A percentile compares a stretch with the other conserved stretches of the same genome.
phyloP scores from a whole-genome alignment of 345 rosid species.

The Salix viminalis region DNA sequence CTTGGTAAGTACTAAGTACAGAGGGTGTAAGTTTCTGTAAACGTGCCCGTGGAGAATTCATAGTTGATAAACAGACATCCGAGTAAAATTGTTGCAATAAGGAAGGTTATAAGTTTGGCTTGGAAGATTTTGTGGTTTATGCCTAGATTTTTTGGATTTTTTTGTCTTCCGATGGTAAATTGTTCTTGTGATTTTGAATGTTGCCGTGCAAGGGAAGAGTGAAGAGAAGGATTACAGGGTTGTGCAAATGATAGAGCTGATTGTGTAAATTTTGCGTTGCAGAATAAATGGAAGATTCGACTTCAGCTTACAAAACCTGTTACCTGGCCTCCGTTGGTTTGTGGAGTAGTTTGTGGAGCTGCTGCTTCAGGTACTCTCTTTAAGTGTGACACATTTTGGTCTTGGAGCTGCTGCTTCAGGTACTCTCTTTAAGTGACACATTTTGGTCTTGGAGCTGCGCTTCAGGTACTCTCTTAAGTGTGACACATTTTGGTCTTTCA shows the following conservation, averaged over 20 bases:
- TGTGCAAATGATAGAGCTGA: background rate
- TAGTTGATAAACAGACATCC: background rate
- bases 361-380: conserved; percentile 82
- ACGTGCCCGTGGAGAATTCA: background rate
- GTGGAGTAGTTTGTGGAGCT: conserved; percentile 98
- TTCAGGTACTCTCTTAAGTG: conserved; percentile 50
- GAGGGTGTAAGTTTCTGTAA: background rate
- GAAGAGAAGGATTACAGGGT: conserved; percentile 1
- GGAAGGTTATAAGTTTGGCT: background rate
- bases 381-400: background rate
- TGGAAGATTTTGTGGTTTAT: background rate
- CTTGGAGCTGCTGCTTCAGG: conserved; percentile 97
- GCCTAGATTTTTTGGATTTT: background rate
- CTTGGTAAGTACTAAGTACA: background rate
- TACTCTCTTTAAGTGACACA: conserved; percentile 17
- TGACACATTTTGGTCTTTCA: too few relatives aligned
- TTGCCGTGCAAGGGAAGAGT: background rate
- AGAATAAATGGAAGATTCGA: conserved; percentile 98
- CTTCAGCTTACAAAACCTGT: conserved; percentile 96
- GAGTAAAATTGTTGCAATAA: background rate
- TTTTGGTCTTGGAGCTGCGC: conserved; percentile 73
- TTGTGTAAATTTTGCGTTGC: conserved; percentile 21
- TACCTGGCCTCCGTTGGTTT: conserved; percentile 96
- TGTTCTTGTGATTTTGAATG: background rate
- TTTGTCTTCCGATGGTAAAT: background rate